Base-by-base conservation (phyloP, 768 basidiomycete genomes). In the Suillus luteus region DNA sequence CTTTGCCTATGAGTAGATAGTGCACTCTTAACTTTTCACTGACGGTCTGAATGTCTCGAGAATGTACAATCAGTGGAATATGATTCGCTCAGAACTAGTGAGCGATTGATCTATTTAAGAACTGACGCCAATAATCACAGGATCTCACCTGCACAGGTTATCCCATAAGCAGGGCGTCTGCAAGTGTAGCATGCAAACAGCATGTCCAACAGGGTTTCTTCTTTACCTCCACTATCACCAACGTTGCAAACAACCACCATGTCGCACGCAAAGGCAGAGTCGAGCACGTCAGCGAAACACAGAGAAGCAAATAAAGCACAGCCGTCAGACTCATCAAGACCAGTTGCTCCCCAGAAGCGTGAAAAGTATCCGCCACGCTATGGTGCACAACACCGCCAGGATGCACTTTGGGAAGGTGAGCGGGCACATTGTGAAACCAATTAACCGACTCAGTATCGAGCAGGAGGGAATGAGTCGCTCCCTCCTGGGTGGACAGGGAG, bases 351-450 rank as follows among this genome's bases (percentile, higher is more conserved):
- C 24, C 24, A 15, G 15, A 15, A 27, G 24, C 24, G 15, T 2
- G 12, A 15, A 15, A 9, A 38, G 14, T 5, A 10, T 7, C 37
- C 22, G 9, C 37, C 37, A 24, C 55, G 8, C 3, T 55, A 55
- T 58, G 40, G 40, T 7, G 57, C 57, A 11, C 57, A 58, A 40
- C 57, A 58, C 17, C 22, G 24, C 24, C 57, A 19, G 57, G 38
- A 58, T 58, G 57, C 57, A 27, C 38, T 41, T 27, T 58, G 38
- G 57, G 17, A 58, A 58, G 55, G 57, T 58, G 24, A 58, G 57
- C 17, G 0, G 41, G 0, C 6, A 6, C 2, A 3, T 7, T 4
- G 6, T 31, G 38, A 41, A 19, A 7, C 11, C 1, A 5, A 24
- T 6, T 41, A 3, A 58, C 10, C 0, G 5, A 41, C 17, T 58